Evolutionary conservation across 805 yeast species (phyloP), one percentile per base, ranked within the genome.

Genomic region (Nakazawaea anatomiae): DNA sequence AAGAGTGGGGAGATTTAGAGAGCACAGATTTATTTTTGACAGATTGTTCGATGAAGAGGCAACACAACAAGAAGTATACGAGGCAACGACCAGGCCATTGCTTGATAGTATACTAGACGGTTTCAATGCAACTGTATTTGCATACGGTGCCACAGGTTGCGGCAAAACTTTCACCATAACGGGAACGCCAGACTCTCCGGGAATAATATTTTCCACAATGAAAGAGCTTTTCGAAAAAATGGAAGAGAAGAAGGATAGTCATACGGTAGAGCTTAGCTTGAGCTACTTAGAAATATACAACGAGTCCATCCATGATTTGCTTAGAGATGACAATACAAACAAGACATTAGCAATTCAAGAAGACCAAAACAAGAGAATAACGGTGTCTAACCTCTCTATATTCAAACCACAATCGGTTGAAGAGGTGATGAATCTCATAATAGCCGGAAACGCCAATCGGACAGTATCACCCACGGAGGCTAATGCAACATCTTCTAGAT

Each of bases 121-220:
- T 0, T 88, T 72, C 66, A 90, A 92, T 64, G 85, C 96, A 5
- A 89, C 97, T 0, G 89, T 91, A 0, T 91, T 91, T 71, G 97
- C 98, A 0, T 91, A 91, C 64, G 98, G 98, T 1, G 96, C 98
- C 31, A 91, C 98, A 0, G 98, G 98, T 0, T 91, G 97, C 66
- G 98, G 98, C n/a, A 91, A 91, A 63, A 91, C 97, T 0, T 89
- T 86, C 63, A 91, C 98, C 0, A 87, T 91, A 34, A 79, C 85
- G 62, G 97, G 97, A 0, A 77, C 83, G 0, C 75, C 82, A 0
- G 77, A 77, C 2, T 68, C 76, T 29, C 96, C 96, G 0, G 97
- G 96, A 0, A 78, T 91, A 11, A 85, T 89, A 0, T 87, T 83
- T 58, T 68, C 84, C 41, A 84, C 96, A 0, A 82, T 89, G 85